Evolutionary conservation across 2,329 filamentous ascomycete species (phyloP), one percentile per base, ranked within the genome.

Genomic region (Metarhizium rileyi): DNA sequence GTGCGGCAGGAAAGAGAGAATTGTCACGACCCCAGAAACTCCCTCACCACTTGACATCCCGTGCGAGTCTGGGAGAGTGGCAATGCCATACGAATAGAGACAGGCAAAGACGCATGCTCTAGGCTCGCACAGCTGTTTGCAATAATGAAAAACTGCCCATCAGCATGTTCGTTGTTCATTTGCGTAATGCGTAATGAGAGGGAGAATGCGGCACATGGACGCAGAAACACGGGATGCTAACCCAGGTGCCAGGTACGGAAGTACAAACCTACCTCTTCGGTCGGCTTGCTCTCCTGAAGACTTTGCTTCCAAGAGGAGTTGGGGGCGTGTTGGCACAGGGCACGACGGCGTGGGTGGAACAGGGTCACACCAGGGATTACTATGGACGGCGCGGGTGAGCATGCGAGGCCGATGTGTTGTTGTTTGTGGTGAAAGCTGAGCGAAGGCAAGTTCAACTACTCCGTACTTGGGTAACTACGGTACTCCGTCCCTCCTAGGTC

Each of bases 301-400:
- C 18, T 38, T 18, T 6, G 28, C 28, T 38, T 20, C 20, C n/a
- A 22, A 10, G 18, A 26, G 35, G 40, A 26, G 22, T 42, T 38
- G 44, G 49, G 49, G 45, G 49, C 38, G 49, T 50, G 45, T 47
- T 30, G 44, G 20, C 27, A 41, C 38, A 27, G 44, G 44, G 30
- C 44, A 44, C 20, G 35, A 33, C 46, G 41, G 43, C 50, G 50
- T 48, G 46, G 50, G 46, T 46, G 50, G 45, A 51, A 49, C 50
- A 51, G 41, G 33, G 50, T 51, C 36, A 42, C 50, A 49, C 50
- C 42, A 27, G 46, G 50, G 41, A 16, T 48, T 6, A 38, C 16
- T 4, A 22, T 38, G 35, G 18, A 38, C 35, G 35, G n/a, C 35
- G 18, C 35, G 35, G 35, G 35, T 20, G 35, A 38, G 35, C 35